Conservation (phyloP, 805 yeast species). For the Candida pseudofarinosa region DNA sequence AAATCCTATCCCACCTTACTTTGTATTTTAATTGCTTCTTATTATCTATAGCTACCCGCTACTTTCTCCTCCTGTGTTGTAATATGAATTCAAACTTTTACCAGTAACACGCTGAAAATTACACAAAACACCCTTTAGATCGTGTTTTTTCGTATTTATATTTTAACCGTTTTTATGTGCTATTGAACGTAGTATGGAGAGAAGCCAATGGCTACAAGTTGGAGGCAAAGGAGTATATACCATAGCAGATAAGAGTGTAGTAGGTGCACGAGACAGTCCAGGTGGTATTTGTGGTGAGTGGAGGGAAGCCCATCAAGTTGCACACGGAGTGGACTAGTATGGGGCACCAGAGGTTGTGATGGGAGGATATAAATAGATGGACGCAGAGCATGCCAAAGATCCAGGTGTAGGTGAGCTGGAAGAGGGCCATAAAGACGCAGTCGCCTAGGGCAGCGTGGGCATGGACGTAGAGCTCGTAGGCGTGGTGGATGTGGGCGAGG, state of each 20-base stretch:
- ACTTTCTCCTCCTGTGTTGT: not conserved
- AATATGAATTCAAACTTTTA: not conserved
- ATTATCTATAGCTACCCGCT: not conserved
- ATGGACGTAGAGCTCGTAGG: conserved; percentile 38
- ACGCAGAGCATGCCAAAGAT: conserved; percentile 69
- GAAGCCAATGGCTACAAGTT: conserved; percentile 3
- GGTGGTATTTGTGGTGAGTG: conserved; percentile 13
- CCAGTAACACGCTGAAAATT: conserved; percentile 1
- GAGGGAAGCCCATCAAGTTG: conserved; percentile 69
- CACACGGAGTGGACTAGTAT: conserved; percentile 62
- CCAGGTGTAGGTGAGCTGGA: conserved; percentile 64
- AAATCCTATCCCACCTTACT: not conserved
- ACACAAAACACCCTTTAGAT: conserved; percentile 2
- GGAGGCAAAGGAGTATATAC: conserved; percentile 36
- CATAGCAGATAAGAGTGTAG: conserved; percentile 38
- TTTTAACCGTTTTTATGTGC: no score
- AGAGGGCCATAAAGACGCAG: conserved; percentile 34
- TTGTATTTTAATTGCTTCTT: not conserved
- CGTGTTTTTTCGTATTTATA: not conserved
- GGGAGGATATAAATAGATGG: conserved; percentile 48
- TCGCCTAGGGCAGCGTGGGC: conserved; percentile 19
- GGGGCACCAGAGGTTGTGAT: conserved; percentile 50
- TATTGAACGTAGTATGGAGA: no score
- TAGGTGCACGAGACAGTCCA: conserved; percentile 27
- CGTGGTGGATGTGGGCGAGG: conserved; percentile 77